Conservation (phyloP, 2,329 filamentous ascomycete genomes). For the Cercospora berteroae region DNA sequence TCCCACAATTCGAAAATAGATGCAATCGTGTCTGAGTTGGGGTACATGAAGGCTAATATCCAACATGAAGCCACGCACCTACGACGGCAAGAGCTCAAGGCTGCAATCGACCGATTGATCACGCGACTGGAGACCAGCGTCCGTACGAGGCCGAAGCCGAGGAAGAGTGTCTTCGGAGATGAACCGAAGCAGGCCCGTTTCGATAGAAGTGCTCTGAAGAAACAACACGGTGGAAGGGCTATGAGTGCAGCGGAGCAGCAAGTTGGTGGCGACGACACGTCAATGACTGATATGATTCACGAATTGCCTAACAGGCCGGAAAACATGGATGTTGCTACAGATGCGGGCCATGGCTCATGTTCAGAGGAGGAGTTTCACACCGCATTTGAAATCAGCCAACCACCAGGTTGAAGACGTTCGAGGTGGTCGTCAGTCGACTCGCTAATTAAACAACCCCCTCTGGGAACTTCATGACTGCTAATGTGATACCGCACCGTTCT, state of each 20-base stretch:
- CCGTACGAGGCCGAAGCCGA: slow-evolving; percentile 54
- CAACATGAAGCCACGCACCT: slow-evolving; percentile 64
- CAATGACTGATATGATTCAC: neutral
- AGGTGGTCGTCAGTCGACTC: neutral
- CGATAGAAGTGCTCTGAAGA: neutral
- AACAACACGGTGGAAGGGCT: neutral
- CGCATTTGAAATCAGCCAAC: slow-evolving; percentile 7
- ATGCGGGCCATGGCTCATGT: neutral
- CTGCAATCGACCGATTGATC: slow-evolving; percentile 69
- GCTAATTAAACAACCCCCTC: neutral
- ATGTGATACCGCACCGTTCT: neutral
- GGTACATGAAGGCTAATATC: slow-evolving; percentile 36
- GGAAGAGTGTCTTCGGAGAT: slow-evolving; percentile 32
- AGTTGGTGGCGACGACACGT: neutral
- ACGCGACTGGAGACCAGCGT: slow-evolving; percentile 70
- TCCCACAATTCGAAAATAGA: slow-evolving; percentile 73
- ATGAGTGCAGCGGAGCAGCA: neutral
- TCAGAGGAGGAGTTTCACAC: slow-evolving; percentile 4
- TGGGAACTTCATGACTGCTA: neutral
- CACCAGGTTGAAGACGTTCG: neutral
- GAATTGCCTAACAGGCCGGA: neutral
- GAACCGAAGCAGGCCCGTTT: slow-evolving; percentile 5
- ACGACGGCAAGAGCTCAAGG: slow-evolving; percentile 73
- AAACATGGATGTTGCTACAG: neutral
- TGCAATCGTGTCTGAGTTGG: slow-evolving; percentile 59